Base-by-base conservation (phyloP, 2,329 filamentous ascomycete species). In the Diaporthe capsici region DNA sequence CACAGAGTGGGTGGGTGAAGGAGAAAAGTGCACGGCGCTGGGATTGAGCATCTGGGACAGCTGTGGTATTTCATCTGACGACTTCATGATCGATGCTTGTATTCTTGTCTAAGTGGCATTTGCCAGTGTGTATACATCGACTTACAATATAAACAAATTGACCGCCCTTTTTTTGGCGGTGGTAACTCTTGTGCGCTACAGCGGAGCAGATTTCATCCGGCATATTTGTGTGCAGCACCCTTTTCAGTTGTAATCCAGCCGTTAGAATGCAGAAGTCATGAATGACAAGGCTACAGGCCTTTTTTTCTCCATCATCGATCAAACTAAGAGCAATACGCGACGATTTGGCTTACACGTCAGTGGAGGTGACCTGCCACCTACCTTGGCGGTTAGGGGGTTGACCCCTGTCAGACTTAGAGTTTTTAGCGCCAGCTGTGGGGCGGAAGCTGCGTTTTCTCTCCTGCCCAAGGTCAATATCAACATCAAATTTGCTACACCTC, bases 81-180 rank as follows among this genome's bases (percentile, higher is more conserved):
- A 70, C 17, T 70, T 68, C n/a, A 55, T 25, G 65, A 55, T 42
- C 8, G 65, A 68, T 12, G 65, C 15, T 28, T 20, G 9, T 70
- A 49, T 70, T n/a, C 65, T 53, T 42, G 49, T 55, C 49, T 42
- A 8, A 55, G 34, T 39, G 49, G 34, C 49, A 55, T 31, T 55
- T 70, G 49, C 65, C 47, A 55, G 20, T 55, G 49, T 70, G 65
- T 70, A 70, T 55, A 70, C 42, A 65, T 53, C 15, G 10, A 70
- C 65, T 15, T 15, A 55, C n/a, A 70, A 42, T 42, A 70, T 28
- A 12, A 55, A 70, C n/a, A 55, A 51, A 25, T 5, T 3, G 12
- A 20, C 39, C 31, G 60, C 60, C 39, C 8, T 31, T 44, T 4
- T 34, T 34, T 47, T 47, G 25, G 60, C 25, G 25, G 60, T 42